A percentile compares a stretch with the other conserved stretches of the same genome.
These are phyloP conservation scores for Boletus pseudopeckii DNA, from an alignment of 768 basidiomycete genomes.

Conservation along the genomic window DNA sequence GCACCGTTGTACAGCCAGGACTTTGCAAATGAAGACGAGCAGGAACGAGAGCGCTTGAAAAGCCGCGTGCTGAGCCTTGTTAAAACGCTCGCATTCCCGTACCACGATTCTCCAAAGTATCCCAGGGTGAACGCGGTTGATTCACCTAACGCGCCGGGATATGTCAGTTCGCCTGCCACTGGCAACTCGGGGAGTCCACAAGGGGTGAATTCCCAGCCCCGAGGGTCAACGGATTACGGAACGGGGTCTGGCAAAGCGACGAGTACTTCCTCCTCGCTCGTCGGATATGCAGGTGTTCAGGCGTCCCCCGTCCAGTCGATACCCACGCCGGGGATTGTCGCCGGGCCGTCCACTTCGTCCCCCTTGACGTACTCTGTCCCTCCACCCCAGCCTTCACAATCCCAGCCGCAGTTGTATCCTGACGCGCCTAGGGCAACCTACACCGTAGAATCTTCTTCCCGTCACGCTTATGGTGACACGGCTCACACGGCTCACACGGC, in stretches of 20 bases:
- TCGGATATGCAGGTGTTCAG: slow-evolving; percentile 21
- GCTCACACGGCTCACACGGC: too few relatives aligned
- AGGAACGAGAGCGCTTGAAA: slow-evolving; percentile 58
- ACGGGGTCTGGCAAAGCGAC: slow-evolving; percentile 17
- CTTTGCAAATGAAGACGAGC: slow-evolving; percentile 46
- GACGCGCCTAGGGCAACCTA: slow-evolving; percentile 24
- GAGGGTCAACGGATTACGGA: slow-evolving; percentile 28
- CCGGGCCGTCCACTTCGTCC: slow-evolving; percentile 23
- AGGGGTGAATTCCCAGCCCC: slow-evolving; percentile 18
- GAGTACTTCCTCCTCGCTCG: slow-evolving; percentile 25
- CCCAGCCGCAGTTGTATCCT: slow-evolving; percentile 26
- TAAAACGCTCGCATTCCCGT: slow-evolving; percentile 78
- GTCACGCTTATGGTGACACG: slow-evolving; percentile 24
- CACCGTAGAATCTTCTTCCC: slow-evolving; percentile 14
- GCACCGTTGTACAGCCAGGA: slow-evolving; percentile 71
- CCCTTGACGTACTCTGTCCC: slow-evolving; percentile 23
- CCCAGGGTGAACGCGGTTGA: slow-evolving; percentile 42
- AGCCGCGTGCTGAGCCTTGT: slow-evolving; percentile 61
- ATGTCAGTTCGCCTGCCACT: slow-evolving; percentile 52
- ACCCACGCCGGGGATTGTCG: slow-evolving; percentile 14
- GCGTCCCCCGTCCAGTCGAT: slow-evolving; percentile 24
- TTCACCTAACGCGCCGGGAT: slow-evolving; percentile 46
- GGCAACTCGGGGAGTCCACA: slow-evolving; percentile 58
- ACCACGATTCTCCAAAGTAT: slow-evolving; percentile 63
- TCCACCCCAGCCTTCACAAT: slow-evolving; percentile 18